Percentiles rank a stretch among this genome's conserved stretches.
These are phyloP conservation scores for Musa schizocarpa DNA, from an alignment of 176 grass and related monocot genomes.

Conservation along the genomic window DNA sequence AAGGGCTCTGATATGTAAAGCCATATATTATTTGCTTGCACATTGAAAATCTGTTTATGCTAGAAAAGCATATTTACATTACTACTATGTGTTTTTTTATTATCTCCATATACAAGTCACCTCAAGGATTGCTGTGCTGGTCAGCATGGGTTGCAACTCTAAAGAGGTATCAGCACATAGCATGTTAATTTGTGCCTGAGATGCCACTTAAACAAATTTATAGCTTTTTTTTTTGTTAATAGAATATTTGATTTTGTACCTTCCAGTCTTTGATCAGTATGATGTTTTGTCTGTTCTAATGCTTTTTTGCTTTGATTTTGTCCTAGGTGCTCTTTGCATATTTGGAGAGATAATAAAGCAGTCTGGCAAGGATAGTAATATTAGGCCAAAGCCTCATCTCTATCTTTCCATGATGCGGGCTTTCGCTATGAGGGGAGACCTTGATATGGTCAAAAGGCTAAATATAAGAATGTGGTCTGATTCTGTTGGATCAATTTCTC, in stretches of 20 bases:
- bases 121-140: too few relatives aligned
- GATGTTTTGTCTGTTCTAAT: background rate
- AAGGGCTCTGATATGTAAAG: too few relatives aligned
- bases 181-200: background rate
- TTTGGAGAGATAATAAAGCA: constrained; percentile 92
- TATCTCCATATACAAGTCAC: too few relatives aligned
- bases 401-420: constrained; percentile 91
- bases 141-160: too few relatives aligned
- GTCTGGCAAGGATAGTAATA: constrained; percentile 43
- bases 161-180: too few relatives aligned
- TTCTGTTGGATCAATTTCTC: constrained; percentile 69
- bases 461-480: constrained; percentile 64
- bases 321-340: constrained; percentile 74
- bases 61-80: too few relatives aligned
- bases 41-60: too few relatives aligned
- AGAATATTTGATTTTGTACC: background rate
- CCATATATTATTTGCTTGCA: too few relatives aligned
- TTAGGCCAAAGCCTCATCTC: constrained; percentile 82
- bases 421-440: constrained; percentile 65
- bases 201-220: background rate
- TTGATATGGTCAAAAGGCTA: constrained; percentile 68
- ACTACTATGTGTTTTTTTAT: too few relatives aligned
- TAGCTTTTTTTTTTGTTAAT: background rate
- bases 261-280: too few relatives aligned
- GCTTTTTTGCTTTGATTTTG: constrained; percentile 12